Conservation (phyloP, 345 rosid genomes). For the Citrus maxima region DNA sequence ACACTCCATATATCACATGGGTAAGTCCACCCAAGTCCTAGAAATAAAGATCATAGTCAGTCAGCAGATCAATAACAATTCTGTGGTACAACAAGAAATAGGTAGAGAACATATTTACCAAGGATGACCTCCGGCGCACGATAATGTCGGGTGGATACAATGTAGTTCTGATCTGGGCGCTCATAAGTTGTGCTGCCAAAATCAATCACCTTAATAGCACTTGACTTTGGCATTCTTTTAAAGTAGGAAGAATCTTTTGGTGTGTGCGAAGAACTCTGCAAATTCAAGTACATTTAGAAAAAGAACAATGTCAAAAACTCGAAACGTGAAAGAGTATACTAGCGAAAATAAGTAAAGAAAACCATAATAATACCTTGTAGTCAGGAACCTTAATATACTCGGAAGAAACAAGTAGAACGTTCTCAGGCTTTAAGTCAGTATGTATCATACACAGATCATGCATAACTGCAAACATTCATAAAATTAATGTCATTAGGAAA, state of each 20-base stretch:
- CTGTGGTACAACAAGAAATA: not conserved
- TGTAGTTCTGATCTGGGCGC: slow-evolving; percentile 72
- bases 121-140: slow-evolving; percentile 91
- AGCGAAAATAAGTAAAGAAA: not conserved
- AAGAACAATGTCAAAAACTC: not conserved
- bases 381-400: slow-evolving; percentile 80
- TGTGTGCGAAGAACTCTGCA: slow-evolving; percentile 48
- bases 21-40: slow-evolving; percentile 89
- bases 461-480: slow-evolving; percentile 60
- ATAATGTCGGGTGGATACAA: slow-evolving; percentile 84
- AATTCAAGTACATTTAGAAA: not conserved
- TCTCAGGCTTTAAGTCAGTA: slow-evolving; percentile 90
- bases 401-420: slow-evolving; percentile 66
- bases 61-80: not conserved
- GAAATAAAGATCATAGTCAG: not conserved
- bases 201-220: slow-evolving; percentile 85
- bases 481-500: not conserved
- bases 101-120: slow-evolving; percentile 30
- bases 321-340: not conserved
- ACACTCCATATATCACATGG: slow-evolving; percentile 95
- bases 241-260: slow-evolving; percentile 50
- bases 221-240: slow-evolving; percentile 80
- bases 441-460: slow-evolving; percentile 82
- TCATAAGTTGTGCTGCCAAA: slow-evolving; percentile 89
- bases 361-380: slow-evolving; percentile 49